Conservation (phyloP, 192 early-diverging fungal species). For the Backusella psychrophila region DNA sequence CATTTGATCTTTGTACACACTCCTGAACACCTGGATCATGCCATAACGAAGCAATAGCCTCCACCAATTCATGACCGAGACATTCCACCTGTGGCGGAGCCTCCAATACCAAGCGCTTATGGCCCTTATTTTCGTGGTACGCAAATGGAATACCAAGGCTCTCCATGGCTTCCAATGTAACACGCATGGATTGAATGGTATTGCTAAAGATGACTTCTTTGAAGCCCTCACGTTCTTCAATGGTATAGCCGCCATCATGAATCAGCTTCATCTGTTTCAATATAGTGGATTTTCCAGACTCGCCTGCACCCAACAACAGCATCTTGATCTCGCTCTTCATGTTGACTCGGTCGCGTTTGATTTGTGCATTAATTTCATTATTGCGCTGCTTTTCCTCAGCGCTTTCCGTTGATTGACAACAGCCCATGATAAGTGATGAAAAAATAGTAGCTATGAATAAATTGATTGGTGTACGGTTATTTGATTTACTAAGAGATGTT, state of each 20-base stretch:
- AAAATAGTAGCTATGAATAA: neutral
- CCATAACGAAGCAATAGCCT: slow-evolving; percentile 84
- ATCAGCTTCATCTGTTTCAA: slow-evolving; percentile 99
- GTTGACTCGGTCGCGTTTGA: slow-evolving; percentile 77
- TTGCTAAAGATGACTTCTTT: slow-evolving; percentile 96
- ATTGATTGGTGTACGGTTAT: neutral
- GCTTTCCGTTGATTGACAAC: slow-evolving; percentile 83
- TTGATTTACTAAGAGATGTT: neutral
- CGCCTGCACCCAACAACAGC: slow-evolving; percentile 89
- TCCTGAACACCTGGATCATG: slow-evolving; percentile 78
- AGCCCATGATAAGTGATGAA: slow-evolving; percentile 69
- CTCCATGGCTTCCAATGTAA: slow-evolving; percentile 94
- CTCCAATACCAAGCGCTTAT: slow-evolving; percentile 73
- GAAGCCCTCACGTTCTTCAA: slow-evolving; percentile 88
- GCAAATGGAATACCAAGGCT: slow-evolving; percentile 74
- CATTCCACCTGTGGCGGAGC: slow-evolving; percentile 84
- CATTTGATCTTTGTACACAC: slow-evolving; percentile 76
- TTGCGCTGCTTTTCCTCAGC: slow-evolving; percentile 80
- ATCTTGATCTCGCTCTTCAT: slow-evolving; percentile 95
- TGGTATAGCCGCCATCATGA: slow-evolving; percentile 90
- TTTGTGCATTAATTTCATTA: slow-evolving; percentile 88
- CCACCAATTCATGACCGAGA: slow-evolving; percentile 76
- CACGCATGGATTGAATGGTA: slow-evolving; percentile 93
- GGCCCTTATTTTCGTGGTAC: slow-evolving; percentile 64
- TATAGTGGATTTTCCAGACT: slow-evolving; percentile 97